These are phyloP conservation scores for Erythrophleum ivorense DNA, from an alignment of 331 rosid species.

Conservation along the genomic window DNA sequence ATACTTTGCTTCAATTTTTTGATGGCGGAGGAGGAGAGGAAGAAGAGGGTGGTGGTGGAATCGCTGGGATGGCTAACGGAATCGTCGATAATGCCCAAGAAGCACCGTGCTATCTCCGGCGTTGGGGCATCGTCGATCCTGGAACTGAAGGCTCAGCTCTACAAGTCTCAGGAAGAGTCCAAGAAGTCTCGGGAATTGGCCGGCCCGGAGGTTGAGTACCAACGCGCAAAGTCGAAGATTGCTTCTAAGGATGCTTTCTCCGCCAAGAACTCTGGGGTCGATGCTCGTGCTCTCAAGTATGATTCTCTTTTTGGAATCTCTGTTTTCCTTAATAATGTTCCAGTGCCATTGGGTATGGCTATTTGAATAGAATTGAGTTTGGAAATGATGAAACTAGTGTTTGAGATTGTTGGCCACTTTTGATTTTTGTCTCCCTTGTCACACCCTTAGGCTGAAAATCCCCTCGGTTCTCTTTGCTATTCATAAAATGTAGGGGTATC, in stretches of 20 bases:
- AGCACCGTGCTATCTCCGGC: slow-evolving; percentile 79
- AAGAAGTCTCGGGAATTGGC: slow-evolving; percentile 68
- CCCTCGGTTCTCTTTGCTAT: neutral
- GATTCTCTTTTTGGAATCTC: neutral
- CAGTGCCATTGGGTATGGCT: neutral
- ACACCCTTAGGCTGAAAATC: neutral
- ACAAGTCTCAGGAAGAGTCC: slow-evolving; percentile 86
- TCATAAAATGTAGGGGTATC: neutral
- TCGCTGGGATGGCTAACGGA: slow-evolving; percentile 99
- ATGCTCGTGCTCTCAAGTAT: slow-evolving; percentile 74
- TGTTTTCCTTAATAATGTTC: neutral
- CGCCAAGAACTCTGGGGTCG: slow-evolving; percentile 81
- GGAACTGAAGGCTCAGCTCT: slow-evolving; percentile 91
- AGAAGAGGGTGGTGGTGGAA: slow-evolving; percentile 66
- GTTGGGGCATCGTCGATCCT: slow-evolving; percentile 88
- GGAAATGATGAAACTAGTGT: neutral
- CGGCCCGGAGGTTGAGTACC: slow-evolving; percentile 64
- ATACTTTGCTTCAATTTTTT: neutral
- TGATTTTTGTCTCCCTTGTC: neutral
- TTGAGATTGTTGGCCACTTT: neutral
- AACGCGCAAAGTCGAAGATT: slow-evolving; percentile 76
- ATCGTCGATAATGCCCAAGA: slow-evolving; percentile 91
- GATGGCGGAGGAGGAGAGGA: slow-evolving; percentile 45
- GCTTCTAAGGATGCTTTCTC: slow-evolving; percentile 52
- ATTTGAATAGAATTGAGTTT: slow-evolving; percentile 9